Evolutionary conservation across 1,284 basidiomycete species (phyloP), one percentile per base, ranked within the genome.

Genomic region (Stygiomarasmius scandens): DNA sequence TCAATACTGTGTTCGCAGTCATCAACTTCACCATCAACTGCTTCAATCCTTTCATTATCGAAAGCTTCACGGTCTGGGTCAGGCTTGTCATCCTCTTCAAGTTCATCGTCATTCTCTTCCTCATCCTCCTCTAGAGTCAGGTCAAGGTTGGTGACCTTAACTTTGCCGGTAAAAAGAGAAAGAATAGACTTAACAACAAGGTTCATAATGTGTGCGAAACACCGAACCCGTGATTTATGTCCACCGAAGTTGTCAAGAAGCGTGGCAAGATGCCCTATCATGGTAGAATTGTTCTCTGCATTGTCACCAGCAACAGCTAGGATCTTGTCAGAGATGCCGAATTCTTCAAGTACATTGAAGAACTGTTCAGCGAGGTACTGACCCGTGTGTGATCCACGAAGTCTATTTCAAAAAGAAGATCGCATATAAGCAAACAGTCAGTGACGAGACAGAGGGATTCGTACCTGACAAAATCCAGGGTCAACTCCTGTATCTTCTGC

Each of bases 381-480:
- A 2, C 71, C 71, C 34, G 63, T 62, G 62, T 73, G 69, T n/a
- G 56, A 32, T 32, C 29, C 29, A 55, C 34, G 67, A 47, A 6
- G 52, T 69, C 11, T 72, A 52, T 12, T 69, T 72, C 52, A 47
- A 44, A 25, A 32, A n/a, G 4, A 47, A 24, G n/a, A 4, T 49
- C 20, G 43, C 14, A 32, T 23, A 29, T 23, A 49, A 29, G 20
- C 11, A 47, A 46, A 45, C 20, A 29, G 4, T 45, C 44, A 43
- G 19, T 49, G 54, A 43, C 43, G 43, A 47, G 23, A 25, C 29
- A 32, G 29, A 32, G 29, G 29, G 29, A 32, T 32, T 55, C 61
- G 45, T 58, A 71, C 71, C 57, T 45, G 19, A 71, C 66, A 60
- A 73, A 74, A 47, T 74, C 72, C 2, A 73, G 59, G 41, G 71